Evolutionary conservation across 345 rosid genomes (phyloP), one percentile per base, ranked within the genome.

Genomic region (Euphorbia pulcherrima): DNA sequence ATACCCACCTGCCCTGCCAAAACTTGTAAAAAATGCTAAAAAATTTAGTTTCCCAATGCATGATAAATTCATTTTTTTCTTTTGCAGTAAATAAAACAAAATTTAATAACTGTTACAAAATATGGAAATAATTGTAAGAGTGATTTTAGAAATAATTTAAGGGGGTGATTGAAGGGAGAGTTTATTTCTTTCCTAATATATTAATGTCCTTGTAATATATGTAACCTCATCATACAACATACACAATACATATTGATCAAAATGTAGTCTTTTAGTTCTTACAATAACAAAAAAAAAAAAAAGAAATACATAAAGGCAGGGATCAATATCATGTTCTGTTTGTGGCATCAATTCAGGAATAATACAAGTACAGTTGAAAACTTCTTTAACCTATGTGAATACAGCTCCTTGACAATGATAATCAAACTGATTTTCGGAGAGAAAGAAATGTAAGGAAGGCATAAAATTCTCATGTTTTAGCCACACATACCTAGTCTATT

Each of bases 401-500:
- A 46, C 46, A 8, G 9, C 28, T 12, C 21, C 12, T 48, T 9
- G 52, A 39, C 8, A 17, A 30, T 58, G 60, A 62, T 62, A 39
- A 59, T 23, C 4, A 21, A 62, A 47, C 2, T 12, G 23, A 27
- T 33, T 27, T 27, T 16, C 29, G 0, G 5, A 29, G 37, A 33
- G 26, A 52, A 39, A 17, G 18, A 28, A 50, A 39, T 9, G 29
- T 0, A 29, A 6, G 23, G 28, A 37, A 44, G 11, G 58, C 2
- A 41, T 1, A 41, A 8, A 30, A 17, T 47, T 62, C 26, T 37
- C 18, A 54, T 53, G 11, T 52, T 35, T 33, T 61, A 24, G 57
- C 28, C 28, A 30, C 20, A n/a, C 52, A 20, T 28, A 80, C 84
- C 88, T 78, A 75, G 64, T 80, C 67, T 24, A 17, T 33, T 41